These are phyloP conservation scores for Calycina marina DNA, from an alignment of 2,329 filamentous ascomycete species.

Conservation along the genomic window DNA sequence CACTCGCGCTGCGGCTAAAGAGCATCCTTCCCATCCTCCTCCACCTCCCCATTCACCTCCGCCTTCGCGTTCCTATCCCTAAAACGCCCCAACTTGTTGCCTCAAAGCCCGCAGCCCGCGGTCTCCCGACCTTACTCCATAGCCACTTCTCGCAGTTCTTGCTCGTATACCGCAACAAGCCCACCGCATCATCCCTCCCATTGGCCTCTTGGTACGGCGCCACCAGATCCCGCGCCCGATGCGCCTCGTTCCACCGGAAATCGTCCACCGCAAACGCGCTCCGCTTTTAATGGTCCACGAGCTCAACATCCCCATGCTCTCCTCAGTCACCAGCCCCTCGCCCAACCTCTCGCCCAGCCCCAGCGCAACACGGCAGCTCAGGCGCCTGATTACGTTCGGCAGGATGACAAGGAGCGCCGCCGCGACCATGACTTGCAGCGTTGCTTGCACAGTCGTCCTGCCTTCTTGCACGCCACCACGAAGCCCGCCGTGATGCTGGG, in stretches of 20 bases:
- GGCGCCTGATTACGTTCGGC: neutral
- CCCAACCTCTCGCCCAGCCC: neutral
- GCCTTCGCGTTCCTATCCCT: neutral
- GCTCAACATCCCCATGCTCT: neutral
- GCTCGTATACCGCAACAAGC: neutral
- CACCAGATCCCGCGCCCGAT: neutral
- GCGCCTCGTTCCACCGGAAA: neutral
- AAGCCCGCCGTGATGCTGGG: neutral
- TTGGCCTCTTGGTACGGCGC: neutral
- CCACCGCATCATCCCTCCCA: neutral
- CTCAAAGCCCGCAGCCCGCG: neutral
- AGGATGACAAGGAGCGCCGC: conserved; percentile 1
- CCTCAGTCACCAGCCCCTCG: conserved; percentile 1
- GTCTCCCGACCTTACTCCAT: neutral
- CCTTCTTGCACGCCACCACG: conserved; percentile 1
- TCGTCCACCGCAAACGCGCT: neutral
- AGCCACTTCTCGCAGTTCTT: neutral
- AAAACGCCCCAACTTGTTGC: no score
- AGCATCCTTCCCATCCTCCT: neutral
- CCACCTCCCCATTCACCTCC: neutral
- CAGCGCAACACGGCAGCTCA: neutral
- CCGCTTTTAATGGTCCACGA: neutral
- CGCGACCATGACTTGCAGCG: neutral
- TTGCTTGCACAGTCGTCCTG: neutral
- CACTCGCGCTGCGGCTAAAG: neutral